A percentile compares a stretch with the other conserved stretches of the same genome.
Conservation (phyloP, 2,329 filamentous ascomycete genomes). For the Phialophora expanda region DNA sequence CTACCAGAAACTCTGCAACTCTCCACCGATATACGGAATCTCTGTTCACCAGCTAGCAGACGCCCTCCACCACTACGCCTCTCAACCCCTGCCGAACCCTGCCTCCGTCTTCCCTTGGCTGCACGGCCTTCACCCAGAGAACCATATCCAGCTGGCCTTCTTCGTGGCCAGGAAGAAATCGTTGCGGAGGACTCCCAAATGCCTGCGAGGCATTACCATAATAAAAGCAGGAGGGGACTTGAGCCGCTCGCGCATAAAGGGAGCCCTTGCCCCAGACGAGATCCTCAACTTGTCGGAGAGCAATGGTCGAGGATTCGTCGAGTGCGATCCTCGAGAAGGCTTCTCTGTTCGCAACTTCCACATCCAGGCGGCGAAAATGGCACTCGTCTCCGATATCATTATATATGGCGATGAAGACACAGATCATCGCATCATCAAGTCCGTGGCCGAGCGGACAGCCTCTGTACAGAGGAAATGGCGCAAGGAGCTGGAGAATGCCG, state of each 20-base stretch:
- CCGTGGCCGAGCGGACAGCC: slow-evolving; percentile 68
- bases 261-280: slow-evolving; percentile 81
- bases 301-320: slow-evolving; percentile 68
- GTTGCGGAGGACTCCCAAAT: slow-evolving; percentile 73
- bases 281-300: slow-evolving; percentile 65
- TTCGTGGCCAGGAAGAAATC: slow-evolving; percentile 78
- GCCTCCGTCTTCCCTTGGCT: slow-evolving; percentile 94
- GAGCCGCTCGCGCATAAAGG: slow-evolving; percentile 75
- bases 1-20: slow-evolving; percentile 62
- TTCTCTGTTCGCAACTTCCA: slow-evolving; percentile 98
- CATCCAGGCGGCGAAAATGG: slow-evolving; percentile 88
- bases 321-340: slow-evolving; percentile 83
- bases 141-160: slow-evolving; percentile 86
- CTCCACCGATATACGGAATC: slow-evolving; percentile 73
- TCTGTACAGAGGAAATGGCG: slow-evolving; percentile 78
- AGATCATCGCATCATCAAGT: slow-evolving; percentile 67
- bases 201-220: slow-evolving; percentile 78
- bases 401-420: slow-evolving; percentile 80
- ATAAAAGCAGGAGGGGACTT: slow-evolving; percentile 90
- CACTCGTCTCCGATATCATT: slow-evolving; percentile 86
- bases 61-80: slow-evolving; percentile 75
- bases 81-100: slow-evolving; percentile 81
- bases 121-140: slow-evolving; percentile 87
- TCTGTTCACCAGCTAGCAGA: slow-evolving; percentile 69
- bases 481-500: slow-evolving; percentile 64